Evolutionary conservation across 768 basidiomycete genomes (phyloP).

Genomic region (Suillus alpinus): DNA sequence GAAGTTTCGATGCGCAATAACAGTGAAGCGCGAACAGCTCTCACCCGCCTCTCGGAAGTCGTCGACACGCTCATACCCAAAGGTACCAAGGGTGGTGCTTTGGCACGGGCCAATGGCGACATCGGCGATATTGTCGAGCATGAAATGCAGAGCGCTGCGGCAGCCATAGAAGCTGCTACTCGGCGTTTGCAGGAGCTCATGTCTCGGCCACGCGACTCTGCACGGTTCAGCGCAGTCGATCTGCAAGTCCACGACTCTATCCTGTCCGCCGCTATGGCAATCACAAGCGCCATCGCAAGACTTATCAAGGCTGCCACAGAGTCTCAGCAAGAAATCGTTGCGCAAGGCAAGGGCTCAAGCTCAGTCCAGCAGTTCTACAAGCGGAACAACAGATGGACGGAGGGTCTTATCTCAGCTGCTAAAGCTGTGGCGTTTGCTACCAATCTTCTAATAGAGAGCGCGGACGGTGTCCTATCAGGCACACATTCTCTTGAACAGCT

Average conservation of each 20-base stretch:
- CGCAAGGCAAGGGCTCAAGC: conserved; percentile 90
- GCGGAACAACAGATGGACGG: conserved; percentile 99
- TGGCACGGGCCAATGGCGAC: conserved; percentile 83
- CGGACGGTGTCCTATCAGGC: conserved; percentile 95
- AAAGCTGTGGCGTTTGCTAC: conserved; percentile 98
- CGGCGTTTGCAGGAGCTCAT: conserved; percentile 88
- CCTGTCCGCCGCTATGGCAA: conserved; percentile 87
- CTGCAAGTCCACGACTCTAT: conserved; percentile 98
- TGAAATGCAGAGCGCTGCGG: conserved; percentile 92
- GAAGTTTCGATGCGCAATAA: conserved; percentile 90
- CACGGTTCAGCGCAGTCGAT: conserved; percentile 88
- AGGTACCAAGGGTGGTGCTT: conserved; percentile 62
- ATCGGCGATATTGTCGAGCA: conserved; percentile 95
- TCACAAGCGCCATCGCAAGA: conserved; percentile 91
- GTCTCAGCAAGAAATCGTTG: conserved; percentile 97
- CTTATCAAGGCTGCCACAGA: conserved; percentile 96
- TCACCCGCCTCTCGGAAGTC: conserved; percentile 81
- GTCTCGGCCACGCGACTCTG: conserved; percentile 82
- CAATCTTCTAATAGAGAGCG: conserved; percentile 91
- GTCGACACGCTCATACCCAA: conserved; percentile 87
- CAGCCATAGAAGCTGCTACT: conserved; percentile 92
- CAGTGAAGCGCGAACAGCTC: conserved; percentile 75
- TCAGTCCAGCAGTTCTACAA: conserved; percentile 98
- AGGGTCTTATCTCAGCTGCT: conserved; percentile 96
- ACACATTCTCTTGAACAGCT: conserved; percentile 98